Base-by-base conservation (phyloP, 176 grass and related monocot genomes). In the Oryza brachyantha region DNA sequence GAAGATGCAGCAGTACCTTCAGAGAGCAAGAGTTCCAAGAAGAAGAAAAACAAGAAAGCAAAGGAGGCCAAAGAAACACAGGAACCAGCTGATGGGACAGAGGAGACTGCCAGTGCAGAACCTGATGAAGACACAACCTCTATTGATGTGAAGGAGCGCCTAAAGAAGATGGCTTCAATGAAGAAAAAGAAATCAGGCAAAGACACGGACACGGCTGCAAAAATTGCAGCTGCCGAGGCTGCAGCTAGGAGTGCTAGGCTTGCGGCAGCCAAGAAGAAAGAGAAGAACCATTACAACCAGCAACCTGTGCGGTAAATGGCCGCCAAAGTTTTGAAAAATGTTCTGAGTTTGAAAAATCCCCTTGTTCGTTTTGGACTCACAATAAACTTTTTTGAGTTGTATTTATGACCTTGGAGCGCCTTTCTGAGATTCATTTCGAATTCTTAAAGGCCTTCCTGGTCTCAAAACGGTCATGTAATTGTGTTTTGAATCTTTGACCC, bases 251-350 rank as follows among this genome's bases (percentile, higher is more conserved):
- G 65, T 10, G 90, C 96, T 6, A 90, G 80, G 78, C 90, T 98
- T 3, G 90, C 96, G 1, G 96, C 96, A 21, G 81, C 96, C 13
- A 98, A 98, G 85, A 98, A 98, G 85, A 98, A 98, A 84, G 96
- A 98, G 83, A 98, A 98, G 83, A 94, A 29, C 68, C 96, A 98
- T 85, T 98, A 98, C 62, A 98, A 98, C 83, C 96, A 98, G 85
- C 96, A 98, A 66, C 96, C 96, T 8, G 92, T 93, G 68, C 89
- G 96, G 96, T 93, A 86, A 87, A 75, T 54, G 76, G 61, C 81
- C 3, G 35, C 71, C 61, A 46, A 77, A 85, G 58, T 89, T 89
- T 89, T 85, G 87, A 64, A 65, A 65, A 60, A 65, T 81, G 72
- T 43, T 81, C 36, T 31, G 82, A 89, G 73, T 85, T 85, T 77